Conservation (phyloP, 495 filamentous ascomycete genomes). For the Patellaria atrata region DNA sequence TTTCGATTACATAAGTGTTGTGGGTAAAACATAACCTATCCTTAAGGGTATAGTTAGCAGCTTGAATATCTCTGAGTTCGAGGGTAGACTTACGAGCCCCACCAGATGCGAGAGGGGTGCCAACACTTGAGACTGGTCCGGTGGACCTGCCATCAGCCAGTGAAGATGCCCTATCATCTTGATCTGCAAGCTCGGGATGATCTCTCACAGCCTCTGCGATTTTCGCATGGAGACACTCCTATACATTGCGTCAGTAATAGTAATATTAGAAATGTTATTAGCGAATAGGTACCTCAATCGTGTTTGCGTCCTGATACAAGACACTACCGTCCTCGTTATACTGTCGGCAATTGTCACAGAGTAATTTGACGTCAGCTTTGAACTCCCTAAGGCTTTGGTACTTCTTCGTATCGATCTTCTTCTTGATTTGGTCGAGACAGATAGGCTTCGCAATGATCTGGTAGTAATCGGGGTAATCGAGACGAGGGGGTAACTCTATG, state of each 20-base stretch:
- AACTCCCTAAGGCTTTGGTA: conserved; percentile 72
- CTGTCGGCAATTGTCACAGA: conserved; percentile 80
- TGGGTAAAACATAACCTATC: too few species aligned
- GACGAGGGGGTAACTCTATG: conserved; percentile 76
- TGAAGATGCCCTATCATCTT: conserved; percentile 41
- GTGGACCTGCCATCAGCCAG: conserved; percentile 47
- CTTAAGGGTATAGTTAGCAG: too few species aligned
- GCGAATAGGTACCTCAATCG: conserved; percentile 63
- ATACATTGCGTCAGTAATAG: conserved; percentile 22
- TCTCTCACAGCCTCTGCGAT: conserved; percentile 53
- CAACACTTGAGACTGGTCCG: conserved; percentile 48
- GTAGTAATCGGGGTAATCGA: conserved; percentile 85
- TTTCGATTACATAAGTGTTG: too few species aligned
- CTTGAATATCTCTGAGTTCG: too few species aligned
- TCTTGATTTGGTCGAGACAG: conserved; percentile 82
- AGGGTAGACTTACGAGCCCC: conserved; percentile 1
- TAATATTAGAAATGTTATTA: not conserved
- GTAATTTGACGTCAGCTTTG: conserved; percentile 61
- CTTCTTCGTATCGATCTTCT: conserved; percentile 85
- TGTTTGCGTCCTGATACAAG: conserved; percentile 80
- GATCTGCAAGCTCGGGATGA: conserved; percentile 59
- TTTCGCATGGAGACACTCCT: conserved; percentile 46
- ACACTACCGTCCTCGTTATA: conserved; percentile 93
- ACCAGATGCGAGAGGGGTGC: conserved; percentile 50
- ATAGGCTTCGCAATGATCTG: conserved; percentile 82